Evolutionary conservation across 2,329 filamentous ascomycete species (phyloP).

Genomic region (Zasmidium angulare): DNA sequence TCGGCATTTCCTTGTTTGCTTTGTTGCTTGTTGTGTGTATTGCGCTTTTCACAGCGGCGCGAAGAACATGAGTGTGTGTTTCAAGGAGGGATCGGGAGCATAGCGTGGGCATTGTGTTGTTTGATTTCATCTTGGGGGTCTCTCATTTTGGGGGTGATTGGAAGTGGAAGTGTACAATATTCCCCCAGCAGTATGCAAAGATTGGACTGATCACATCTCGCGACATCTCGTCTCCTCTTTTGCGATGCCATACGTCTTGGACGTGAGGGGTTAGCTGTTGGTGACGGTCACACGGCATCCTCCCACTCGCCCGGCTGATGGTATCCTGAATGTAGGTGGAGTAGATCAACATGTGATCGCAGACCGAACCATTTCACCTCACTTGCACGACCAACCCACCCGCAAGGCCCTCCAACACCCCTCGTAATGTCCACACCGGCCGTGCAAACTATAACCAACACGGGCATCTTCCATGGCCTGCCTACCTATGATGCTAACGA

Average conservation of each 20-base stretch:
- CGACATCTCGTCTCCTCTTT: not conserved
- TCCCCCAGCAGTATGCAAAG: conserved; percentile 12
- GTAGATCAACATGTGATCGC: not conserved
- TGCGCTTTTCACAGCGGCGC: conserved; percentile 12
- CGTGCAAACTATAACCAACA: not conserved
- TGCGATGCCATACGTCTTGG: no score
- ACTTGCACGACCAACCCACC: no score
- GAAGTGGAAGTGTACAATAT: conserved; percentile 15
- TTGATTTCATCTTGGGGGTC: conserved; percentile 1
- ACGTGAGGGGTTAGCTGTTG: no score
- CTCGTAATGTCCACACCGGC: not conserved
- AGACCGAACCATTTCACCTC: no score
- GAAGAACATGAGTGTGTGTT: not conserved
- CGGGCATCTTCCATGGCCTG: conserved; percentile 50
- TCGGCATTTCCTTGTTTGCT: conserved; percentile 15
- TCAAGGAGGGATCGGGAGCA: conserved; percentile 7
- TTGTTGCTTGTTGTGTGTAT: not conserved
- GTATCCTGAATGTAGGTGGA: not conserved
- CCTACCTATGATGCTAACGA: conserved; percentile 39
- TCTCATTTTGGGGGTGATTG: not conserved
- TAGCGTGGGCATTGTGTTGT: conserved; percentile 16
- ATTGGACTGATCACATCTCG: not conserved
- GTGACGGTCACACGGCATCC: not conserved
- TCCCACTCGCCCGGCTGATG: not conserved
- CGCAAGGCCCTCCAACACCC: no score